These are phyloP conservation scores for Paraleonurus japonicus DNA, from an alignment of 257 asterid species.

Conservation along the genomic window DNA sequence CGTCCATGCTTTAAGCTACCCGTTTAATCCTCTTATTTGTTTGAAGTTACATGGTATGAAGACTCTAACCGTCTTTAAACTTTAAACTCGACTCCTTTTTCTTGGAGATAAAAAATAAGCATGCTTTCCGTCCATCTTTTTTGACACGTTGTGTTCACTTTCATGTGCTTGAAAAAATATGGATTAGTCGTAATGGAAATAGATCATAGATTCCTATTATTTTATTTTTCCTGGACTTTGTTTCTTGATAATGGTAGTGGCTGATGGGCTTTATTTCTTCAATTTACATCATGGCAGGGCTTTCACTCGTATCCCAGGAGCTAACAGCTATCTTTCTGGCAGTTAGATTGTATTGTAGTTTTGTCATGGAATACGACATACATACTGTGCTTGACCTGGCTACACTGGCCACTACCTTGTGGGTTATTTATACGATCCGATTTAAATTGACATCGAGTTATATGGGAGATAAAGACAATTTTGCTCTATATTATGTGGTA, in stretches of 20 bases:
- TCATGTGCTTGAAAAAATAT: not conserved
- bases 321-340: conserved; percentile 89
- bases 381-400: conserved; percentile 90
- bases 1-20: not conserved
- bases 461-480: conserved; percentile 85
- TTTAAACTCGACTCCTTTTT: not conserved
- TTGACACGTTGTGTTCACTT: not conserved
- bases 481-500: conserved; percentile 77
- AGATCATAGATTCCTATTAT: not conserved
- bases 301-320: conserved; percentile 95
- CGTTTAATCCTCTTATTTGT: conserved; percentile 8
- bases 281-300: conserved; percentile 45
- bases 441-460: conserved; percentile 75
- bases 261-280: conserved; percentile 21
- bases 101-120: not conserved
- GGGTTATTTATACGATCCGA: conserved; percentile 91
- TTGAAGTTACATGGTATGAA: conserved; percentile 2
- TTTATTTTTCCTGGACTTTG: not conserved
- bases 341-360: conserved; percentile 90
- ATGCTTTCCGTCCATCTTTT: not conserved
- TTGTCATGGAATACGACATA: conserved; percentile 96
- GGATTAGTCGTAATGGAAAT: not conserved
- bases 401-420: conserved; percentile 82
- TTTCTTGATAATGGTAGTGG: conserved; percentile 1
- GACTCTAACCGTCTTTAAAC: not conserved